Evolutionary conservation across 306 rosid species (phyloP).

Genomic region (Cucurbita maxima): DNA sequence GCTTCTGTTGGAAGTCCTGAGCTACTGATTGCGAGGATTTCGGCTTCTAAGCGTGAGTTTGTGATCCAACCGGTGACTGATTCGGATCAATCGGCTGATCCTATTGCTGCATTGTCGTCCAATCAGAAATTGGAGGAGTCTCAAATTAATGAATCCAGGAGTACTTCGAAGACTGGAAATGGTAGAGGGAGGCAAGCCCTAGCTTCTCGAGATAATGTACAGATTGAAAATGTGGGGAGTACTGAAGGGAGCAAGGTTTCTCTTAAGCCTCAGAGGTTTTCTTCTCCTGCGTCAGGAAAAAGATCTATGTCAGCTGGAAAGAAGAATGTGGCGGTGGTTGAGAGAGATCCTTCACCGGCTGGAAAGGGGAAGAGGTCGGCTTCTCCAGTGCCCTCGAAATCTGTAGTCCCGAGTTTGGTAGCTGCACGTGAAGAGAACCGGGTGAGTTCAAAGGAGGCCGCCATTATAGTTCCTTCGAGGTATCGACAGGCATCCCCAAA

Average conservation of each 20-base stretch:
- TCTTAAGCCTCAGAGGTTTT: constrained; percentile 47
- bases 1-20: constrained; percentile 60
- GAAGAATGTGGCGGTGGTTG: constrained; percentile 23
- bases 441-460: constrained; percentile 41
- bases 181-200: constrained; percentile 41
- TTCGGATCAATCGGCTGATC: constrained; percentile 45
- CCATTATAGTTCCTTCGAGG: constrained; percentile 87
- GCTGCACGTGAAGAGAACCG: constrained; percentile 68
- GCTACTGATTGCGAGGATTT: constrained; percentile 47
- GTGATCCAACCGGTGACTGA: constrained; percentile 66
- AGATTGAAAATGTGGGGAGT: constrained; percentile 12
- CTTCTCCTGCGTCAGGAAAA: constrained; percentile 70
- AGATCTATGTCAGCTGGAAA: constrained; percentile 41
- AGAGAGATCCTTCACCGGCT: constrained; percentile 74
- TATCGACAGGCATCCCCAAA: constrained; percentile 77
- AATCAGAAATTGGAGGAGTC: constrained; percentile 18
- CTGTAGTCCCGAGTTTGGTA: constrained; percentile 70
- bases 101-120: constrained; percentile 42
- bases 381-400: constrained; percentile 85
- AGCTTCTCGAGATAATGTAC: constrained; percentile 47
- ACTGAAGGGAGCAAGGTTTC: constrained; percentile 12
- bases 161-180: constrained; percentile 20
- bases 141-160: constrained; percentile 10
- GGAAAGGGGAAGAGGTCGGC: constrained; percentile 66
- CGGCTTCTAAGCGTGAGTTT: constrained; percentile 43